These are phyloP conservation scores for Backusella morwellensis DNA, from an alignment of 192 early-diverging fungal species.

Conservation along the genomic window DNA sequence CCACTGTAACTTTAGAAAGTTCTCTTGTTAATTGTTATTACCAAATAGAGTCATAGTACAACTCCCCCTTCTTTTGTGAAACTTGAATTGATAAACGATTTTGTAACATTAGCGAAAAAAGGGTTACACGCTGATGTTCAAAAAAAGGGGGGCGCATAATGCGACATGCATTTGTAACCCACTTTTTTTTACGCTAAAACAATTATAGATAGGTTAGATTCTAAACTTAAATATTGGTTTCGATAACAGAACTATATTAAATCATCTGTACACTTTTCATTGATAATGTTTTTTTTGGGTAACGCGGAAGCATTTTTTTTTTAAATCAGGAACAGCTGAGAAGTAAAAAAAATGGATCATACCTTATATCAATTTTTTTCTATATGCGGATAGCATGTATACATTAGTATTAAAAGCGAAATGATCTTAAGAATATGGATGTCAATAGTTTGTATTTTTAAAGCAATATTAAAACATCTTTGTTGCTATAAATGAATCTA, in stretches of 20 bases:
- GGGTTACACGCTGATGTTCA: neutral
- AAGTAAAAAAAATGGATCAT: neutral
- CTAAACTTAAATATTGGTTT: conserved; percentile 1
- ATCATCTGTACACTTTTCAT: neutral
- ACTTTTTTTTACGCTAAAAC: neutral
- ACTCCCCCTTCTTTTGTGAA: neutral
- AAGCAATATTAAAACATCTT: no score
- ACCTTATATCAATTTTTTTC: neutral
- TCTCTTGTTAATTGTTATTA: neutral
- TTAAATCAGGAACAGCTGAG: neutral
- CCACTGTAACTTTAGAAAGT: neutral
- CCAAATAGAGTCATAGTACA: neutral
- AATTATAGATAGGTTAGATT: neutral
- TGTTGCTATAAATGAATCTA: no score
- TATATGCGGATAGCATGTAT: neutral
- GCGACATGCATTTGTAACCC: neutral
- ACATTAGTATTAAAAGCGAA: neutral
- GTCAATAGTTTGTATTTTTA: no score
- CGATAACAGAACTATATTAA: conserved; percentile 1
- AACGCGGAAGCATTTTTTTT: neutral
- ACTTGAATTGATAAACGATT: neutral
- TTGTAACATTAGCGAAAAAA: neutral
- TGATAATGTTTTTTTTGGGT: neutral
- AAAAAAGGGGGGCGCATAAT: neutral
- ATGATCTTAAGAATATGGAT: neutral